Evolutionary conservation across 2,329 filamentous ascomycete species (phyloP).

Genomic region (Calonectria montana): DNA sequence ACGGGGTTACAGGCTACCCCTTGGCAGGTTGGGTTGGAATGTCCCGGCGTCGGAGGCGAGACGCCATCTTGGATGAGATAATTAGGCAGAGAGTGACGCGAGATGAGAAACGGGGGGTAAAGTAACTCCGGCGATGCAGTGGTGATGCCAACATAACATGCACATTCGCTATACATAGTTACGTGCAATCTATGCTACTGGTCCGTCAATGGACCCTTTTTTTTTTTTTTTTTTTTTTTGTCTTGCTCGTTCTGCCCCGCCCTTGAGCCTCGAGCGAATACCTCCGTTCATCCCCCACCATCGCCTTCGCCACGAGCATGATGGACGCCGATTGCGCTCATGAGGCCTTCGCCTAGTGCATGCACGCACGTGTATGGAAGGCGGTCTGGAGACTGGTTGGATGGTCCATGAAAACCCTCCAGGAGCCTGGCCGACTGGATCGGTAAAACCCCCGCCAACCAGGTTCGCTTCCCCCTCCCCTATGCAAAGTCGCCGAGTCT

Average conservation of each 20-base stretch:
- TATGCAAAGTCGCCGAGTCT: constrained; percentile 16
- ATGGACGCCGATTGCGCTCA: constrained; percentile 26
- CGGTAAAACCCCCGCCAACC: constrained; percentile 23
- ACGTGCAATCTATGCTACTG: not conserved
- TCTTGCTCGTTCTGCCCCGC: constrained; percentile 26
- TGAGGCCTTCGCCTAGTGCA: not conserved
- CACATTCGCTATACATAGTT: not conserved
- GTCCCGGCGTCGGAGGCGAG: not conserved
- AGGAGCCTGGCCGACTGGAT: constrained; percentile 34
- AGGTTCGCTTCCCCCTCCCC: not conserved
- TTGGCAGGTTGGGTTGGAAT: not conserved
- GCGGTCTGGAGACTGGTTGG: constrained; percentile 44
- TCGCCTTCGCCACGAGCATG: constrained; percentile 5
- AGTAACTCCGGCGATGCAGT: not conserved
- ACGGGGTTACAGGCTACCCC: not conserved
- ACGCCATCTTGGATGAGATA: not conserved
- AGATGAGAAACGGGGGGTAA: constrained; percentile 26
- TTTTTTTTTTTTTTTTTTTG: not conserved
- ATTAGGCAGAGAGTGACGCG: constrained; percentile 15
- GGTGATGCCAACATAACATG: not conserved
- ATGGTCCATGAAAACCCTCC: constrained; percentile 11
- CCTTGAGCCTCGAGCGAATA: constrained; percentile 26
- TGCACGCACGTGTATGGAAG: constrained; percentile 41
- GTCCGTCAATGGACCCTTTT: not conserved
- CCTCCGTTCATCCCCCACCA: constrained; percentile 16